phyloP scores from a whole-genome alignment of 148 eudicot species.

The Amaranthus hypochondriacus region DNA sequence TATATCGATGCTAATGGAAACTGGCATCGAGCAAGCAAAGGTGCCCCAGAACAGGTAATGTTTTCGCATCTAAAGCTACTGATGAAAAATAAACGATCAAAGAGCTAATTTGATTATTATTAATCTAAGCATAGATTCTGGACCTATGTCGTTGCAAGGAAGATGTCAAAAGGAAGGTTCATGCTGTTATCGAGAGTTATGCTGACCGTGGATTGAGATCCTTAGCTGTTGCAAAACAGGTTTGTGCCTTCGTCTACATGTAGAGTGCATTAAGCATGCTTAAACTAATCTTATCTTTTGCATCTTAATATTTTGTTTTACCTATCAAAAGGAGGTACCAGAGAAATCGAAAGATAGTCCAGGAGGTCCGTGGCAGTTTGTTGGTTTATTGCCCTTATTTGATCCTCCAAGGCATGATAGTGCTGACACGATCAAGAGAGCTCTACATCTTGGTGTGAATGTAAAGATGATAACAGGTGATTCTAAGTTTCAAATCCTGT shows the following conservation, averaged over 20 bases:
- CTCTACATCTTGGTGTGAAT: conserved; percentile 50
- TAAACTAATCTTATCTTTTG: not conserved
- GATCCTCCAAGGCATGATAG: conserved; percentile 64
- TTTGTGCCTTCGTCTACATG: conserved; percentile 11
- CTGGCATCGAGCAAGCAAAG: conserved; percentile 76
- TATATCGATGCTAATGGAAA: conserved; percentile 53
- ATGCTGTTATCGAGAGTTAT: conserved; percentile 53
- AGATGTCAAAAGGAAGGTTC: conserved; percentile 52
- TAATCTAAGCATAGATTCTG: conserved; percentile 29
- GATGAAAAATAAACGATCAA: not conserved
- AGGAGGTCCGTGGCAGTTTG: conserved; percentile 54
- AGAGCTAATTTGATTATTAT: conserved; percentile 7
- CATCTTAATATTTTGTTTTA: not conserved
- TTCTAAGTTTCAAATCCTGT: not conserved
- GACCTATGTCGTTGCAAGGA: conserved; percentile 45
- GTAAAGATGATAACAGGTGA: conserved; percentile 60
- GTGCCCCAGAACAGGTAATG: conserved; percentile 82
- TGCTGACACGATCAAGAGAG: conserved; percentile 51
- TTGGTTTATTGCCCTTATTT: conserved; percentile 51
- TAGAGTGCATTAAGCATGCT: not conserved
- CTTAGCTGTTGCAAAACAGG: conserved; percentile 69
- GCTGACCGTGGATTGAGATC: conserved; percentile 80
- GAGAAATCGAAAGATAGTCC: conserved; percentile 53
- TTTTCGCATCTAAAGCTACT: not conserved
- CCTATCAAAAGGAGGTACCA: conserved; percentile 51